These are phyloP conservation scores for Aureobasidium sp. DNA, from an alignment of 2,329 filamentous ascomycete genomes.

Conservation along the genomic window DNA sequence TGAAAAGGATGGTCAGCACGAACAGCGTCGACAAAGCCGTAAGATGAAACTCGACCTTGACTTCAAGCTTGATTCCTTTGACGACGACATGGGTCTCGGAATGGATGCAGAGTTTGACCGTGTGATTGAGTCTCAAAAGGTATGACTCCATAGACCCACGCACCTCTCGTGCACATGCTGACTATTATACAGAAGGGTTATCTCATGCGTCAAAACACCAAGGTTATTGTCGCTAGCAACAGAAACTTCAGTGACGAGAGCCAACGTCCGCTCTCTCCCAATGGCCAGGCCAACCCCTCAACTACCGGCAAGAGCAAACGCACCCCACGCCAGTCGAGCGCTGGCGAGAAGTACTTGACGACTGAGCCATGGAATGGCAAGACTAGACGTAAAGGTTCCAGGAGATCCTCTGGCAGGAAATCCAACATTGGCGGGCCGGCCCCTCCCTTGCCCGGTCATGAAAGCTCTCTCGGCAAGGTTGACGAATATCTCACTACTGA, in stretches of 20 bases:
- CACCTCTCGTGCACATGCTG: not conserved
- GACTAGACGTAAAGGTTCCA: conserved; percentile 57
- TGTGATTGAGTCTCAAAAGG: conserved; percentile 95
- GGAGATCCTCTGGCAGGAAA: conserved; percentile 43
- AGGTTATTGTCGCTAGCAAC: conserved; percentile 84
- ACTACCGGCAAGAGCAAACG: conserved; percentile 43
- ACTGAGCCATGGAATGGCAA: conserved; percentile 95
- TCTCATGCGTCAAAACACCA: conserved; percentile 96
- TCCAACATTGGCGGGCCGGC: conserved; percentile 39
- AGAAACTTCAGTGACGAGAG: conserved; percentile 47
- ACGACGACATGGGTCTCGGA: conserved; percentile 66
- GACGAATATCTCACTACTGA: conserved; percentile 51
- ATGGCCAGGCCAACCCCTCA: conserved; percentile 13
- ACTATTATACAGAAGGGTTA: conserved; percentile 77
- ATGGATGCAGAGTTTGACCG: conserved; percentile 90
- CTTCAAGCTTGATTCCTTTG: conserved; percentile 64
- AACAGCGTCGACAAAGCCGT: conserved; percentile 17
- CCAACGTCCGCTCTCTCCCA: conserved; percentile 32
- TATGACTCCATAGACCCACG: conserved; percentile 41
- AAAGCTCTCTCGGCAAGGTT: conserved; percentile 59
- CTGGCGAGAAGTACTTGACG: conserved; percentile 72
- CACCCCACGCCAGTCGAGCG: conserved; percentile 68
- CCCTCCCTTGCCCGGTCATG: conserved; percentile 79
- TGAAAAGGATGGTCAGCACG: conserved; percentile 17
- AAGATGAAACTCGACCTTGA: conserved; percentile 46